phyloP scores from a whole-genome alignment of 331 rosid genomes.

The Rhamnella rubrinervis region DNA sequence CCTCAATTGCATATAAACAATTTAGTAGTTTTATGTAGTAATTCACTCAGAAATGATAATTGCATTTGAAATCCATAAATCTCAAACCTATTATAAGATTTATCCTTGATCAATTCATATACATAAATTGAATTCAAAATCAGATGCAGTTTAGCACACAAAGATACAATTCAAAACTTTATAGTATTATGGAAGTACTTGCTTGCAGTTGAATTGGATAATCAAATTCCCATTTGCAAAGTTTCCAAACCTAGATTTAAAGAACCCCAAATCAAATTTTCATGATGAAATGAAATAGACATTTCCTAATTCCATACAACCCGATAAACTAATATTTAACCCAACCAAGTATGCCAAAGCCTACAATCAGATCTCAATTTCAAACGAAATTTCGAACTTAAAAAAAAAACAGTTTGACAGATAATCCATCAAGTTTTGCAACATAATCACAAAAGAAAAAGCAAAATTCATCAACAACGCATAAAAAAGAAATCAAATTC shows the following conservation, averaged over 20 bases:
- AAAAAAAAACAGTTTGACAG: constrained; percentile 3
- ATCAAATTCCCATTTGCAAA: constrained; percentile 19
- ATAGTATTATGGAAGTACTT: constrained; percentile 3
- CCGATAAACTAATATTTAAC: constrained; percentile 8
- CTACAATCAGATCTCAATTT: constrained; percentile 57
- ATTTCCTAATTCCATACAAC: not conserved
- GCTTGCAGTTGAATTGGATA: constrained; percentile 11
- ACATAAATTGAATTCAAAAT: constrained; percentile 34
- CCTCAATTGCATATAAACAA: constrained; percentile 18
- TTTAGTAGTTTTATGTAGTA: constrained; percentile 2
- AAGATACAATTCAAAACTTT: constrained; percentile 18
- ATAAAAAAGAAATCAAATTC: constrained; percentile 11
- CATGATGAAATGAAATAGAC: constrained; percentile 3
- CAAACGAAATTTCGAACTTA: constrained; percentile 21
- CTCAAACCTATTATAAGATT: constrained; percentile 15
- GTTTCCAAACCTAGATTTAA: not conserved
- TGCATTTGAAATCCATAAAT: constrained; percentile 12
- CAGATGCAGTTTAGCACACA: constrained; percentile 10
- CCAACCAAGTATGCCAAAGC: no score
- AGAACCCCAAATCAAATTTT: constrained; percentile 13
- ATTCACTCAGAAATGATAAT: constrained; percentile 5
- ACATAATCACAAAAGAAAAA: not conserved
- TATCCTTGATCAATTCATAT: constrained; percentile 14
- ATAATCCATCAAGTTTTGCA: constrained; percentile 20
- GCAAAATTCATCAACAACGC: constrained; percentile 27